A percentile compares a stretch with the other conserved stretches of the same genome.
phyloP scores from a whole-genome alignment of 148 eudicot genomes.

The Chenopodium suecicum region DNA sequence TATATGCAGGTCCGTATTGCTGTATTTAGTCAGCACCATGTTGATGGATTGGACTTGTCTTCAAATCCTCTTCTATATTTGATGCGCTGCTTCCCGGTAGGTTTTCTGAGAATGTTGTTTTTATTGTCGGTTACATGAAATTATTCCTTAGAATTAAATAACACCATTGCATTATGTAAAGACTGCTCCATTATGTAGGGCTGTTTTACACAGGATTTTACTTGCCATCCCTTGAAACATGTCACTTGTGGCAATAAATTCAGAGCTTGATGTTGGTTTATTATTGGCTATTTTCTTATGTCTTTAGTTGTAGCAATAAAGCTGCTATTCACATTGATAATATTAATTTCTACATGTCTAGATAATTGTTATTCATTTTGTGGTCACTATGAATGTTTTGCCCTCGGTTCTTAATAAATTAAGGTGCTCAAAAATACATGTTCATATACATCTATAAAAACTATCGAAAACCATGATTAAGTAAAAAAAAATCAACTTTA shows the following conservation, averaged over 20 bases:
- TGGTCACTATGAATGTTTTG: neutral
- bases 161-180: neutral
- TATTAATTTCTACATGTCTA: neutral
- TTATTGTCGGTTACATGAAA: neutral
- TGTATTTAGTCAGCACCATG: constrained; percentile 97
- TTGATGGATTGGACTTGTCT: constrained; percentile 91
- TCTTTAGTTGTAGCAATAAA: no score
- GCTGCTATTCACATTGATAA: neutral
- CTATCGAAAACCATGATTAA: no score
- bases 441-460: no score
- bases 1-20: constrained; percentile 89
- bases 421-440: no score
- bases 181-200: neutral
- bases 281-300: no score
- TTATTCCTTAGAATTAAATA: neutral
- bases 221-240: neutral
- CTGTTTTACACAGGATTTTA: neutral
- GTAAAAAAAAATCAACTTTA: no score
- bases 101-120: constrained; percentile 22
- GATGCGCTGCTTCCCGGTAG: constrained; percentile 98
- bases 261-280: neutral
- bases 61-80: constrained; percentile 97
- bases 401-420: no score
- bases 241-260: neutral
- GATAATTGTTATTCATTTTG: neutral